Conservation (phyloP, 352 stramenopile species). For the Stramenopiles sp. region DNA sequence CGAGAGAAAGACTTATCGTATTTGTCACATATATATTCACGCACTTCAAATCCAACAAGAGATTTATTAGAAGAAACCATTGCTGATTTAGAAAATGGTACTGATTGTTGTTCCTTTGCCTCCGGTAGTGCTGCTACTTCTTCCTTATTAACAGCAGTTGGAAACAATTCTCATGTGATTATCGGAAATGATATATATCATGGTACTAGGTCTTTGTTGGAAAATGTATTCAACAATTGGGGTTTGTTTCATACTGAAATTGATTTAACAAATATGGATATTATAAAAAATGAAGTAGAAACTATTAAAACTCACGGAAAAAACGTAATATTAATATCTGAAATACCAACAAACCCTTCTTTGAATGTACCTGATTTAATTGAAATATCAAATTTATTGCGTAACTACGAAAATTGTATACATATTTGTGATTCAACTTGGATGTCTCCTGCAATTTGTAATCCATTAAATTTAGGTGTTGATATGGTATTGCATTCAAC, state of each 20-base stretch:
- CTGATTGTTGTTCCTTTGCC: constrained; percentile 5
- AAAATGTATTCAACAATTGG: constrained; percentile 8
- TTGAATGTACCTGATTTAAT: constrained; percentile 19
- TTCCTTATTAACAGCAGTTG: constrained; percentile 12
- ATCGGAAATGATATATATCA: constrained; percentile 15
- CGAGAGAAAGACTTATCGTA: constrained; percentile 13
- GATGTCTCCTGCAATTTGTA: constrained; percentile 18
- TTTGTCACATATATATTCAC: constrained; percentile 9
- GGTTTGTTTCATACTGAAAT: constrained; percentile 9
- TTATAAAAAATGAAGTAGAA: background rate
- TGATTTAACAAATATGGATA: too few species aligned
- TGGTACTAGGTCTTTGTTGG: constrained; percentile 4
- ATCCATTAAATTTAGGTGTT: constrained; percentile 19
- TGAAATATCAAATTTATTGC: constrained; percentile 14
- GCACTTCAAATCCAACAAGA: constrained; percentile 12
- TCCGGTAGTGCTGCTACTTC: constrained; percentile 10
- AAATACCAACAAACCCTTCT: constrained; percentile 45
- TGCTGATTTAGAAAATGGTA: constrained; percentile 6
- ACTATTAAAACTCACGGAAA: background rate
- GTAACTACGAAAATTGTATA: too few species aligned
- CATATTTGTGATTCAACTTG: constrained; percentile 21
- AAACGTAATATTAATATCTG: constrained; percentile 36
- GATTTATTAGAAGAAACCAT: constrained; percentile 8
- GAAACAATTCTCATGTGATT: constrained; percentile 11
- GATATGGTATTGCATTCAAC: constrained; percentile 21